These are phyloP conservation scores for Rhodotorula mucilaginosa DNA, from an alignment of 1,284 basidiomycete genomes.

Conservation along the genomic window DNA sequence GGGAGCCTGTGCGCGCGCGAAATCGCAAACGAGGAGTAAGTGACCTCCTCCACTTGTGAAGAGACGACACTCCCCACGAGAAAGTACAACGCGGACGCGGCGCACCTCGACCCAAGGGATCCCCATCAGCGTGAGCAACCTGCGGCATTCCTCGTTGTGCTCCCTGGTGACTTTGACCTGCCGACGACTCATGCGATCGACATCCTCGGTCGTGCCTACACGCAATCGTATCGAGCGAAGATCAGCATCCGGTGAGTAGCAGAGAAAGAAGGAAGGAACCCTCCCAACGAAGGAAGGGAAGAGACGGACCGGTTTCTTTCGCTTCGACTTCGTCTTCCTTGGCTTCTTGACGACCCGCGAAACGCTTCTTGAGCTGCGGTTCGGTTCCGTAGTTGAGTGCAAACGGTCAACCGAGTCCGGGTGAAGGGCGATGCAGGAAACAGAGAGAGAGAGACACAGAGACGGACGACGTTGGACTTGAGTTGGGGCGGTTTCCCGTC, in stretches of 20 bases:
- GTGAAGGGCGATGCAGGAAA: not conserved
- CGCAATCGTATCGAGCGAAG: not conserved
- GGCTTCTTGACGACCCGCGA: conserved; percentile 84
- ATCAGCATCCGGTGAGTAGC: not conserved
- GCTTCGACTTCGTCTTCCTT: conserved; percentile 93
- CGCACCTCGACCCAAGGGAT: conserved; percentile 86
- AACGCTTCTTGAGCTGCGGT: conserved; percentile 80
- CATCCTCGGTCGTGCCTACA: conserved; percentile 79
- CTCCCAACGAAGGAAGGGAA: too few species aligned
- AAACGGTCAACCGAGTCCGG: not conserved
- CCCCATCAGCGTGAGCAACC: conserved; percentile 88
- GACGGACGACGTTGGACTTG: conserved; percentile 88
- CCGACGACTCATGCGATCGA: conserved; percentile 84
- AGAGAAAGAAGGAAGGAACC: too few species aligned
- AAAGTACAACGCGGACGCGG: conserved; percentile 35
- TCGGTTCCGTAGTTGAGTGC: not conserved
- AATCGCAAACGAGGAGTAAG: not conserved
- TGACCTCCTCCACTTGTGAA: not conserved
- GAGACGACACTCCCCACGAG: not conserved
- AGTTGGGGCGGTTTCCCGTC: conserved; percentile 97
- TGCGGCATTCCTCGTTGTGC: conserved; percentile 94
- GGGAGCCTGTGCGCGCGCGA: conserved; percentile 65
- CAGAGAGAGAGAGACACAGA: not conserved
- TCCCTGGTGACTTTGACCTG: conserved; percentile 93
- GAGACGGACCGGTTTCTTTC: conserved; percentile 73